These are phyloP conservation scores for Fomitiporia mediterranea DNA, from an alignment of 1,284 basidiomycete genomes.

Conservation along the genomic window DNA sequence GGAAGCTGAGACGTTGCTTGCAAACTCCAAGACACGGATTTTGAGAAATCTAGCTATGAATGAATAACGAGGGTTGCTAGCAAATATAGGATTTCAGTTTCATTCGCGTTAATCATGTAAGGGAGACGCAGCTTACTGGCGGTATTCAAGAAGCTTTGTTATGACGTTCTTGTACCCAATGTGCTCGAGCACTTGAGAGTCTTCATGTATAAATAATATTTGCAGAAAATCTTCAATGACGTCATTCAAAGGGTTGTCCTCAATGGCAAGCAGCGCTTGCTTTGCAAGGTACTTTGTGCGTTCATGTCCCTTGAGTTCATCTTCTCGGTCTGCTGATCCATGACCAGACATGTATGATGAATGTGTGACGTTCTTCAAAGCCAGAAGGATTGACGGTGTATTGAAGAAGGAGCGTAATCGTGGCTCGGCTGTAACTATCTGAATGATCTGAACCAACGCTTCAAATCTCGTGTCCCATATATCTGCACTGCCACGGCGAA, in stretches of 20 bases:
- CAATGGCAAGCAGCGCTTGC: constrained; percentile 1
- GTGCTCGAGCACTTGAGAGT: too few species aligned
- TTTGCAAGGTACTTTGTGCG: not conserved
- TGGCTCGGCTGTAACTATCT: not conserved
- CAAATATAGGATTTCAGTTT: too few species aligned
- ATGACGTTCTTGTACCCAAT: not conserved
- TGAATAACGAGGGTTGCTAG: too few species aligned
- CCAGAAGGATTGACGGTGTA: not conserved
- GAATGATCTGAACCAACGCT: not conserved
- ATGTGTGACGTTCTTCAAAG: not conserved
- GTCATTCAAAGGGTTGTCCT: not conserved
- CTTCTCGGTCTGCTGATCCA: not conserved
- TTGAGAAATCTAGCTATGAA: too few species aligned
- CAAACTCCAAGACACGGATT: too few species aligned
- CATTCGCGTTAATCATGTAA: too few species aligned
- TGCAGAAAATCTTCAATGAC: not conserved
- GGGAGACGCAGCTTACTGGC: not conserved
- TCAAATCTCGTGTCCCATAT: not conserved
- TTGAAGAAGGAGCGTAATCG: not conserved
- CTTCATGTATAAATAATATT: not conserved
- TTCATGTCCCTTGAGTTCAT: not conserved
- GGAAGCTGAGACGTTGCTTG: not conserved
- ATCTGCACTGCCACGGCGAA: not conserved
- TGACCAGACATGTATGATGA: not conserved
- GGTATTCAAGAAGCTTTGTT: not conserved